Conservation (phyloP, 2,329 filamentous ascomycete species). For the Apiospora hydei region DNA sequence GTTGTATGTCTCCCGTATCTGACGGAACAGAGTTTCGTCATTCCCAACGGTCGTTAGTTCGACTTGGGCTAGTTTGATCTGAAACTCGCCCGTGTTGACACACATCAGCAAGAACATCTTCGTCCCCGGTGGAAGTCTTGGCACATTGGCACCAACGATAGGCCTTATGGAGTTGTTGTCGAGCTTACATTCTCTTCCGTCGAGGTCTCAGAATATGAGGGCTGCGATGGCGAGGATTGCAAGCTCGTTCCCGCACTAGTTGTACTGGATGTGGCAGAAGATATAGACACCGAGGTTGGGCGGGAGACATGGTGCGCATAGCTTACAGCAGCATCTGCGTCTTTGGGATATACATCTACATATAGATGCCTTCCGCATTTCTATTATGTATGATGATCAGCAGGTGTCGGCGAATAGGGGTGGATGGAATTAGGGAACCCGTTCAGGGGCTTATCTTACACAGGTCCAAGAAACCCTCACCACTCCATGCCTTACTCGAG, state of each 20-base stretch:
- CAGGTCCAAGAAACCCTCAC: no score
- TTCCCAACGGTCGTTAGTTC: conserved; percentile 30
- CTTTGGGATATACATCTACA: no score
- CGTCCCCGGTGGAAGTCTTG: conserved; percentile 27
- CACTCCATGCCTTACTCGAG: no score
- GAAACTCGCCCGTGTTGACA: conserved; percentile 30
- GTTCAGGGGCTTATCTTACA: no score
- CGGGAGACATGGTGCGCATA: background rate
- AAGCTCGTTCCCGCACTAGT: background rate
- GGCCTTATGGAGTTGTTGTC: no score
- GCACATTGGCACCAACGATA: background rate
- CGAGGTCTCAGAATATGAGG: no score
- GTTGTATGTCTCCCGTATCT: background rate
- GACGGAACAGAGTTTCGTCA: background rate
- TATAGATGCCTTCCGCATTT: no score
- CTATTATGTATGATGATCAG: no score
- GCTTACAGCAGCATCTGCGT: background rate
- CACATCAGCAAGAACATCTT: conserved; percentile 33
- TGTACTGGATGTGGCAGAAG: background rate
- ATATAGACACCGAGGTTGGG: background rate
- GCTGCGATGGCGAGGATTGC: background rate
- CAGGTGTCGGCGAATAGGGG: no score
- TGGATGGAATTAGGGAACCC: no score
- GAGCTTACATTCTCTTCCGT: background rate
- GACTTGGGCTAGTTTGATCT: conserved; percentile 29